phyloP scores from a whole-genome alignment of 108 stramenopile species.

The Fragilariopsis cylindrus region DNA sequence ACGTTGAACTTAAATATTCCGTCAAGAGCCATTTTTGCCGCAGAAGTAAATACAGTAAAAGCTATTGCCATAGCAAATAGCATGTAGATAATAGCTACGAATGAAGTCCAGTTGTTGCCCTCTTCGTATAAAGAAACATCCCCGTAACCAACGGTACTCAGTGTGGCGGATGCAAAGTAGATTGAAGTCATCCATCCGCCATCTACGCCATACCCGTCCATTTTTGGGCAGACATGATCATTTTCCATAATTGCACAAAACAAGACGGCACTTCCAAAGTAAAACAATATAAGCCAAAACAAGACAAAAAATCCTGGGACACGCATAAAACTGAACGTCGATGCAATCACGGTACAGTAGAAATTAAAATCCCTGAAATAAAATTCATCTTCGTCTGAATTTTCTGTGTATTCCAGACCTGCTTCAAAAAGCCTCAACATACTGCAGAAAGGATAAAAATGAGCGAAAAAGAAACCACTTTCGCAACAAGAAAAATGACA shows the following conservation, averaged over 20 bases:
- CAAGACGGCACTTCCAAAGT: slow-evolving; percentile 30
- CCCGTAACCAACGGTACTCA: slow-evolving; percentile 59
- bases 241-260: slow-evolving; percentile 52
- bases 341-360: slow-evolving; percentile 34
- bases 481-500: too few species aligned
- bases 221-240: slow-evolving; percentile 36
- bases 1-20: slow-evolving; percentile 9
- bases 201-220: not conserved
- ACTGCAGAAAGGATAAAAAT: not conserved
- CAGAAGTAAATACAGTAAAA: slow-evolving; percentile 39
- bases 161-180: slow-evolving; percentile 47
- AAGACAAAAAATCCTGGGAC: not conserved
- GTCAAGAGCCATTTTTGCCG: slow-evolving; percentile 24
- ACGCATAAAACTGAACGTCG: not conserved
- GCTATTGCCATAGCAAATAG: slow-evolving; percentile 41
- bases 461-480: too few species aligned
- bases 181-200: slow-evolving; percentile 33
- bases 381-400: slow-evolving; percentile 41
- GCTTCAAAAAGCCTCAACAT: slow-evolving; percentile 31
- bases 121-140: slow-evolving; percentile 35
- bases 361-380: slow-evolving; percentile 54
- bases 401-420: slow-evolving; percentile 22
- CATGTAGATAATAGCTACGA: slow-evolving; percentile 54
- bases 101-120: slow-evolving; percentile 37
- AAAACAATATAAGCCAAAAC: not conserved